Evolutionary conservation across 2,329 filamentous ascomycete species (phyloP), one percentile per base, ranked within the genome.

Genomic region (Exophiala dermatitidis): DNA sequence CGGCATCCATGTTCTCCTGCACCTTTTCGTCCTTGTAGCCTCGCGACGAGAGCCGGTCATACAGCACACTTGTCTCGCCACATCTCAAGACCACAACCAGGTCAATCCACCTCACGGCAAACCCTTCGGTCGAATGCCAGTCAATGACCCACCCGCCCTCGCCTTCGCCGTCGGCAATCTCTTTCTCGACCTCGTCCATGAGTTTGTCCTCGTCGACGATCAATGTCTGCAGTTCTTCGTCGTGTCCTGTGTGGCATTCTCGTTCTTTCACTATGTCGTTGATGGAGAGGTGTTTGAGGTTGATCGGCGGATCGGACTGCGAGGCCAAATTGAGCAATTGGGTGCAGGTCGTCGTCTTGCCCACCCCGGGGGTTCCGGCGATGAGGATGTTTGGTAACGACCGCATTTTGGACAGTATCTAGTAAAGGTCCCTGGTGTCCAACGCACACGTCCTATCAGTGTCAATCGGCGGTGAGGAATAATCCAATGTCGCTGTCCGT

Each of bases 161-260:
- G 12, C 57, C 62, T 7, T 50, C 56, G 38, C 61, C 61, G 41
- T 62, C 60, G 58, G 84, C 79, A 37, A 88, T 79, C 57, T 93
- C 85, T 52, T 87, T 80, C 72, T 97, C 93, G 53, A 98, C 85
- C 45, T 86, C 82, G 68, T 98, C 93, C 26, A 98, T 78, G 32
- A 98, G 74, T 84, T 94, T 95, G 67, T 98, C 93, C 70, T 98
- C 93, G 67, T 98, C 91, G 10, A 98, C 90, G 53, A 97, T 86
- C 83, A 87, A 94, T 64, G 86, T 90, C 68, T 88, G 82, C 50
- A 85, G 83, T 68, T 90, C 86, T 41, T 94, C 86, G 62, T 94
- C 89, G 72, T 82, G 95, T 28, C 87, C 87, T 66, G 95, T 90
- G 65, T 93, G 87, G 66, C 90, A 96, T 54, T 79, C 82, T 61